A percentile compares a stretch with the other conserved stretches of the same genome.
phyloP scores from a whole-genome alignment of 108 stramenopile species.

The Tribonema minus region DNA sequence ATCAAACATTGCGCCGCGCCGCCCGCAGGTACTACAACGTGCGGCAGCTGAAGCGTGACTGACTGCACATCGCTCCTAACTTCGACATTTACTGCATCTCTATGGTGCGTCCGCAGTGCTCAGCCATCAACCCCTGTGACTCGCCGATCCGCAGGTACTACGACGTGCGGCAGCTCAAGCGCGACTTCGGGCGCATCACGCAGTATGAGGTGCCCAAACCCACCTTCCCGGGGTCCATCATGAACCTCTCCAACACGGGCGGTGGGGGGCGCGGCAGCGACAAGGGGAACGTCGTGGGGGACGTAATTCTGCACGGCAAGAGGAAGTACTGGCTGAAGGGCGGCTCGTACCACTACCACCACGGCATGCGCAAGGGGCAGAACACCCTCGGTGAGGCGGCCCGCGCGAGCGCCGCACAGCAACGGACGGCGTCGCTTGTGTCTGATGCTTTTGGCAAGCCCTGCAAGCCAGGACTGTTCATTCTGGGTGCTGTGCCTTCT shows the following conservation, averaged over 20 bases:
- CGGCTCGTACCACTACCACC: constrained; percentile 73
- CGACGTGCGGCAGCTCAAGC: constrained; percentile 62
- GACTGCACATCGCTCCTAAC: constrained; percentile 62
- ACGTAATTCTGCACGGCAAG: constrained; percentile 81
- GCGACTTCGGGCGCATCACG: constrained; percentile 65
- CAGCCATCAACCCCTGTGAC: too few species aligned
- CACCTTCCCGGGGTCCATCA: constrained; percentile 65
- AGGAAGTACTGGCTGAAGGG: constrained; percentile 66
- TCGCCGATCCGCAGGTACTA: too few species aligned
- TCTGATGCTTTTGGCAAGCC: too few species aligned
- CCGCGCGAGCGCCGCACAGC: too few species aligned
- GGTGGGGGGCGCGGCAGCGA: constrained; percentile 69
- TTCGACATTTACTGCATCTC: too few species aligned
- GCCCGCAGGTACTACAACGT: constrained; percentile 68
- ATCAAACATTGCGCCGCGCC: too few species aligned
- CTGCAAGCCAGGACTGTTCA: too few species aligned
- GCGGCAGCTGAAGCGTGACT: constrained; percentile 63
- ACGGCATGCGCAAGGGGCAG: constrained; percentile 68
- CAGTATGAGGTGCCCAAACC: constrained; percentile 64
- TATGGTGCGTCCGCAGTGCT: too few species aligned
- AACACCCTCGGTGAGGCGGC: constrained; percentile 75
- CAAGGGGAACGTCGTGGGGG: constrained; percentile 63
- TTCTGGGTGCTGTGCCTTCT: too few species aligned
- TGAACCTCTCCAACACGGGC: constrained; percentile 73
- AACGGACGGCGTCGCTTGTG: too few species aligned